Evolutionary conservation across 129 eudicot species (phyloP), one percentile per base, ranked within the genome.

Genomic region (Flaveria robusta): DNA sequence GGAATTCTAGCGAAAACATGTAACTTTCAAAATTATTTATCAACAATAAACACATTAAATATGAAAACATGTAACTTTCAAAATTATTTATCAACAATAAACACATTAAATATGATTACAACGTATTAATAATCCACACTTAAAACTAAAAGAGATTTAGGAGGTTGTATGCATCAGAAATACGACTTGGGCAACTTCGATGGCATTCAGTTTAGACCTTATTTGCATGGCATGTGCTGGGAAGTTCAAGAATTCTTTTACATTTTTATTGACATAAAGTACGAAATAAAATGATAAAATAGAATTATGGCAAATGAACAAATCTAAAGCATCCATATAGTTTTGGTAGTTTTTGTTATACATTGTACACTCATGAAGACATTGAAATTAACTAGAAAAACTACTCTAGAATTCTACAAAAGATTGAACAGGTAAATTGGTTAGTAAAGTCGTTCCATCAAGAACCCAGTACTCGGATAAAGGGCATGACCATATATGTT

Each of bases 281-380:
- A 54, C 62, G 1, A 16, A 10, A 20, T 55, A 47, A 70, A 56
- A 70, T 2, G 16, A 42, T 0, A 51, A 29, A 22, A 24, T 29
- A 34, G 46, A 52, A 8, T 1, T 1, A 3, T 20, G 51, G 20
- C 41, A 29, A 72, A 55, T 26, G 6, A 46, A 58, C 24, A 15
- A 10, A 41, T 54, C 14, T 31, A 72, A 49, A 55, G 55, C 54
- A 41, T 39, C 54, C n/a, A 15, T 22, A n/a, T 10, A 42, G 18
- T 56, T 39, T 23, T 23, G 43, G 78, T 16, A 59, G 76, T 19
- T 54, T 39, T 71, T 71, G 76, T 34, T n/a, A 31, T 29, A 64
- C 68, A 9, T 55, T 73, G 56, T 56, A 41, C 68, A 39, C 77
- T 42, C 68, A 22, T 20, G 14, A 12, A 72, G 22, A 29, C 14